phyloP scores from a whole-genome alignment of 176 grass and related monocot species.

The sorghum (Sorghum bicolor) region DNA sequence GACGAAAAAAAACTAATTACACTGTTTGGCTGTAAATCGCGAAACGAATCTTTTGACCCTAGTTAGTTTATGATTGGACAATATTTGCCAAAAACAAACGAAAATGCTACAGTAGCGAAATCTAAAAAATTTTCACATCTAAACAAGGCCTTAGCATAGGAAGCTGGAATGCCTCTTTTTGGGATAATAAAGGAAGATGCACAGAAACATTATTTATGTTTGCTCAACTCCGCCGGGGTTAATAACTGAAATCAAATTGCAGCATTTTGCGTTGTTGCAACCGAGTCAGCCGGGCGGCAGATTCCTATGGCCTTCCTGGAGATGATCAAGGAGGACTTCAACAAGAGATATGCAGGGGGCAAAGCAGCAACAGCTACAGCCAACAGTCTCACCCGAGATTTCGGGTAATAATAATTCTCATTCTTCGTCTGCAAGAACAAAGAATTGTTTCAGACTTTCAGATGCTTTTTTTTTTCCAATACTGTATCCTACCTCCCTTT shows the following conservation, averaged over 20 bases:
- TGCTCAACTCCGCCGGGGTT: not conserved
- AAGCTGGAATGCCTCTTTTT: not conserved
- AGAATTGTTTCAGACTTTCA: not conserved
- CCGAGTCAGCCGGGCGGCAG: slow-evolving; percentile 55
- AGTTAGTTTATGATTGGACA: no score
- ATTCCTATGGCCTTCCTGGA: slow-evolving; percentile 76
- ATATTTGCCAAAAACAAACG: no score
- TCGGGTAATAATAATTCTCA: slow-evolving; percentile 44
- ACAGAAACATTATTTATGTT: not conserved
- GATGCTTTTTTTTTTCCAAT: not conserved
- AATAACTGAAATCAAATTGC: not conserved
- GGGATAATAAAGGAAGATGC: not conserved
- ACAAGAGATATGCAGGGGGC: slow-evolving; percentile 63
- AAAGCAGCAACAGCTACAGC: slow-evolving; percentile 73
- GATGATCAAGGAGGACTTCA: slow-evolving; percentile 75
- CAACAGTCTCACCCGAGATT: slow-evolving; percentile 73
- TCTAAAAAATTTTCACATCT: no score
- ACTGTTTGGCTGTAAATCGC: no score
- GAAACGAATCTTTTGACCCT: no score
- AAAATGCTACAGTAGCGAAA: no score
- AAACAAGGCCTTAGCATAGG: no score
- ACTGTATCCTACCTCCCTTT: no score
- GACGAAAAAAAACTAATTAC: no score
- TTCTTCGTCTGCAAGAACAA: not conserved
- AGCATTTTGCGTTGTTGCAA: slow-evolving; percentile 79